A percentile compares a stretch with the other conserved stretches of the same genome.
Evolutionary conservation across 352 stramenopile genomes (phyloP).

Genomic region (Pythium periplocum): DNA sequence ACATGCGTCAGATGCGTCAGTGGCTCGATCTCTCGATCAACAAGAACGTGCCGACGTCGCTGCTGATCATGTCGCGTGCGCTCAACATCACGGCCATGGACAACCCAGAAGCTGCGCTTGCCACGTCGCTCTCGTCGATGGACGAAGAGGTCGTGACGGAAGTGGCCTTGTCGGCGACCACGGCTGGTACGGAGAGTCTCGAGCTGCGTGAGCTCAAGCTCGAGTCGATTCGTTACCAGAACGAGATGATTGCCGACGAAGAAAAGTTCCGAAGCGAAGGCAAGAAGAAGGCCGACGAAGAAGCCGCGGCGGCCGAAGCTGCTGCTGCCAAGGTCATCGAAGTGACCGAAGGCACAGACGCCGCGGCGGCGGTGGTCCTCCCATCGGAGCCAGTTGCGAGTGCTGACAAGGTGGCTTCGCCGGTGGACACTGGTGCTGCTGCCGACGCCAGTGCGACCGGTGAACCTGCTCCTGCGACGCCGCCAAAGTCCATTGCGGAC

Average conservation of each 20-base stretch:
- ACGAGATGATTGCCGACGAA: conserved; percentile 92
- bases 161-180: conserved; percentile 74
- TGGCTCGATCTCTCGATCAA: conserved; percentile 98
- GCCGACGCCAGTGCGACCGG: neutral
- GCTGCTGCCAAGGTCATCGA: conserved; percentile 2
- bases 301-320: conserved; percentile 25
- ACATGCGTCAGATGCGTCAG: conserved; percentile 93
- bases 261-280: conserved; percentile 87
- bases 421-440: neutral
- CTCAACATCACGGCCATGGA: conserved; percentile 92
- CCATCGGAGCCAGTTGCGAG: neutral
- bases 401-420: neutral
- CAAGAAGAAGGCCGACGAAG: conserved; percentile 76
- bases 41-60: conserved; percentile 97
- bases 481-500: conserved; percentile 56
- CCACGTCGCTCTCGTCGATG: conserved; percentile 85
- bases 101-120: conserved; percentile 80
- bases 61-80: conserved; percentile 98
- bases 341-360: neutral
- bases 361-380: neutral
- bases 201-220: conserved; percentile 82
- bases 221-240: conserved; percentile 94
- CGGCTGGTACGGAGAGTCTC: conserved; percentile 51
- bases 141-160: conserved; percentile 86
- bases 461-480: conserved; percentile 1